Conservation (phyloP, 2,329 filamentous ascomycete genomes). For the Thermoascus crustaceus region DNA sequence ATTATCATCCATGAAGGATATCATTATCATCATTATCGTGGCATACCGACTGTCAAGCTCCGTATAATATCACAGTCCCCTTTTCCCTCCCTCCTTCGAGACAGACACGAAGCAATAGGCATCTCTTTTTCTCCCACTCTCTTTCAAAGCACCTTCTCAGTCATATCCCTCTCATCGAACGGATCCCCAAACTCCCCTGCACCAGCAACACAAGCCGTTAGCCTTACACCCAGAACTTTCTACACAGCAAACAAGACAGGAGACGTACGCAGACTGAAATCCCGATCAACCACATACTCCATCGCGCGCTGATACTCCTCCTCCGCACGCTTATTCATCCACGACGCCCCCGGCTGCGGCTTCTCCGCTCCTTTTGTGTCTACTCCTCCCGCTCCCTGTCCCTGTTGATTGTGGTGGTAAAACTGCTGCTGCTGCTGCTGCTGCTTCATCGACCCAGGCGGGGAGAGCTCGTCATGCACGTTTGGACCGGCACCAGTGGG, state of each 20-base stretch:
- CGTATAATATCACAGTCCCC: too few relatives aligned
- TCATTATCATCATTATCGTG: too few relatives aligned
- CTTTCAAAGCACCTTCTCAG: slow-evolving; percentile 14
- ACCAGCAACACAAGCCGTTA: slow-evolving; percentile 3
- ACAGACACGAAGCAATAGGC: slow-evolving; percentile 6
- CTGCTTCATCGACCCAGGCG: slow-evolving; percentile 43
- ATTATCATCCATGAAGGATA: too few relatives aligned
- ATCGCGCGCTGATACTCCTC: slow-evolving; percentile 48
- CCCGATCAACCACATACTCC: slow-evolving; percentile 44
- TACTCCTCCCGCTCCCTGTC: slow-evolving; percentile 2
- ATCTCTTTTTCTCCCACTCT: slow-evolving; percentile 2
- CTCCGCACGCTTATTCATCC: slow-evolving; percentile 49
- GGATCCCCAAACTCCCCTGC: slow-evolving; percentile 40
- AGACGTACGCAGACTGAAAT: slow-evolving; percentile 41
- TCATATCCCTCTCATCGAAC: slow-evolving; percentile 36
- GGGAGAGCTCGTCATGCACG: slow-evolving; percentile 43
- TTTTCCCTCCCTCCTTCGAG: too few relatives aligned
- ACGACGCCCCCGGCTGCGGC: slow-evolving; percentile 43
- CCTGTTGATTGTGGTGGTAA: slow-evolving; percentile 6
- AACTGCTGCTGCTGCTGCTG: slow-evolving; percentile 5
- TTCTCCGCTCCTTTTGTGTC: slow-evolving; percentile 21
- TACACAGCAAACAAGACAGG: neutral
- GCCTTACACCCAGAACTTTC: neutral
- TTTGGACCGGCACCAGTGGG: slow-evolving; percentile 28
- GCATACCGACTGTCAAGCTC: too few relatives aligned